phyloP scores from a whole-genome alignment of 768 basidiomycete species.

The Saitozyma podzolica region DNA sequence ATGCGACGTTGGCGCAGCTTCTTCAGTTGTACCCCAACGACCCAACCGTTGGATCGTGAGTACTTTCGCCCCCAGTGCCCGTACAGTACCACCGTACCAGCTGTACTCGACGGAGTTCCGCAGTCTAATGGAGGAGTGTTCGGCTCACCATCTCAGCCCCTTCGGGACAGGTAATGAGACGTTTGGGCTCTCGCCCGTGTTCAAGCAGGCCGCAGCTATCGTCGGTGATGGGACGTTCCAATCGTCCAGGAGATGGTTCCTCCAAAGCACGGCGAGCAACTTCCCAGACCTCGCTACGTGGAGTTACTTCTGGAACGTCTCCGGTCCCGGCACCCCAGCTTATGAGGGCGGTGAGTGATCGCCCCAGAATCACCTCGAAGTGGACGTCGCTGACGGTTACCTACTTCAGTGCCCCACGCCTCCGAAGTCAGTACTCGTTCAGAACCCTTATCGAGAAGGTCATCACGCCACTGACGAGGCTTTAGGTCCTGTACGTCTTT shows the following conservation, averaged over 20 bases:
- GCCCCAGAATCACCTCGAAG: neutral
- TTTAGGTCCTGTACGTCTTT: conserved; percentile 19
- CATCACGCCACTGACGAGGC: neutral
- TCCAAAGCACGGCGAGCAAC: conserved; percentile 26
- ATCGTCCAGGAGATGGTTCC: conserved; percentile 36
- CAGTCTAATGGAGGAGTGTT: too few species aligned
- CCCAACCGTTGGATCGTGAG: conserved; percentile 1
- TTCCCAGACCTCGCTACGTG: conserved; percentile 24
- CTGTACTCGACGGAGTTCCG: too few species aligned
- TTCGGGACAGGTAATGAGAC: conserved; percentile 4
- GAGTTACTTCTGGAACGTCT: conserved; percentile 45
- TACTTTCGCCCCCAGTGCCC: neutral
- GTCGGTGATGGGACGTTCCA: conserved; percentile 47
- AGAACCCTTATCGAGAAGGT: neutral
- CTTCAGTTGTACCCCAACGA: conserved; percentile 2
- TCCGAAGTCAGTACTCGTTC: conserved; percentile 19
- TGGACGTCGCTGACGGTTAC: conserved; percentile 1
- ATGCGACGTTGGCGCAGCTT: neutral
- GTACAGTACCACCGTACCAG: too few species aligned
- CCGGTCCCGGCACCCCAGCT: conserved; percentile 9
- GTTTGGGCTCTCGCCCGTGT: neutral
- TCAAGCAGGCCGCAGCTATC: conserved; percentile 36
- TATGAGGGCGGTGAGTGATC: conserved; percentile 27
- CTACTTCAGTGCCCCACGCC: conserved; percentile 27
- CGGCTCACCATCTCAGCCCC: neutral